Evolutionary conservation across 805 yeast genomes (phyloP), one percentile per base, ranked within the genome.

Genomic region (fission yeast (Schizosaccharomyces pombe)): DNA sequence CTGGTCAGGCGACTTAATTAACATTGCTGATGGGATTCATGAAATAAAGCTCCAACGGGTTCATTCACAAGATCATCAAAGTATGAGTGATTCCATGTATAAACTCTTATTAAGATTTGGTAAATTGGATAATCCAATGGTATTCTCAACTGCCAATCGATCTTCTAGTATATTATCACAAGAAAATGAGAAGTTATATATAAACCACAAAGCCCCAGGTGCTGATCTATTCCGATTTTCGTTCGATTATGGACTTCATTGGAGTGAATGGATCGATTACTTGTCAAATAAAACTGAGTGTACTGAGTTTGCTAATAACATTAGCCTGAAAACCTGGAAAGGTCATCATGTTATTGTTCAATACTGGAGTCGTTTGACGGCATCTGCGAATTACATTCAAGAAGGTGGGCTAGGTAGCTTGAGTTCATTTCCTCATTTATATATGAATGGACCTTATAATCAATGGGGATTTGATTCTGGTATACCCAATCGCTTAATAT

Each of bases 401-500:
- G 39, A 49, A 16, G 54, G 54, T 9, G 43, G 39, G n/a, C 22
- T 52, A n/a, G 52, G 28, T 37, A 16, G 34, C 6, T 34, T 22
- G 19, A 30, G 43, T 11, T 22, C 47, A 6, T 49, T 49, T 19
- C 53, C 53, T 12, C 34, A 49, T 6, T 19, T 49, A 6, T 49
- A 19, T 30, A 19, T 32, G 28, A 49, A 30, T 11, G 53, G 53
- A 11, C 39, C 39, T 3, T 49, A 30, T 14, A 49, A 49, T 30
- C 37, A 49, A 49, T 49, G 53, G 53, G 53, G 53, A 5, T 49
- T 30, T 30, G 53, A 49, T 29, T 26, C 53, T 16, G 53, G 53
- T 49, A 32, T 49, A 12, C 26, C 34, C 5, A 49, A 49, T 29
- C n/a, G 30, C 16, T n/a, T 49, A 30, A 24, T 12, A 4, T 30